Percentiles rank a stretch among this genome's conserved stretches.
Evolutionary conservation across 2,329 filamentous ascomycete species (phyloP).

Genomic region (Dryadomyces quercus-mongolicae): DNA sequence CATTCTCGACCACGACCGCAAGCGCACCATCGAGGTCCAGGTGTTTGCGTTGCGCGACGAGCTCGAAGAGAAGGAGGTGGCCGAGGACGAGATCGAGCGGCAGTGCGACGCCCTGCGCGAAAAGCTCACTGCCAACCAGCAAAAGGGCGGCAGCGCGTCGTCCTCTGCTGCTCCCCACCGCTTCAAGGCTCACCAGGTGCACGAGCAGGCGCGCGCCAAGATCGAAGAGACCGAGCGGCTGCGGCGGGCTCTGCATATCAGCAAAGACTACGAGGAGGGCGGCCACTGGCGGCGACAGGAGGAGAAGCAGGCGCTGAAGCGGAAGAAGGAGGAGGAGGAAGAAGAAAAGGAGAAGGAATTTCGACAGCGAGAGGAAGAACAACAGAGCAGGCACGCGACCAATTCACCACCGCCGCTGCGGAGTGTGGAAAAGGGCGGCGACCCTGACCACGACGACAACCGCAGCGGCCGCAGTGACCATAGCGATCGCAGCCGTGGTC

Average conservation of each 20-base stretch:
- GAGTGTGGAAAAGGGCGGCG: not conserved
- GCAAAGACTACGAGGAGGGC: constrained; percentile 74
- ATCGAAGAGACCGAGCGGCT: constrained; percentile 88
- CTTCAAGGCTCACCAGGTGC: constrained; percentile 86
- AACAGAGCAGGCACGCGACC: not conserved
- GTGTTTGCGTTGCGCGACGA: constrained; percentile 82
- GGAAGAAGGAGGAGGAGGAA: constrained; percentile 17
- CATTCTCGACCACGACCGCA: constrained; percentile 88
- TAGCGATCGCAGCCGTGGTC: not conserved
- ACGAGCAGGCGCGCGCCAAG: constrained; percentile 93
- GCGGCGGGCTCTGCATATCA: constrained; percentile 75
- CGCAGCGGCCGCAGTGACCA: not conserved
- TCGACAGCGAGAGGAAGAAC: not conserved
- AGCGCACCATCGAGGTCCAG: constrained; percentile 83
- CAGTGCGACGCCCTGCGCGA: constrained; percentile 54
- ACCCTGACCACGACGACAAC: not conserved
- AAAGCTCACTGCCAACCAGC: constrained; percentile 38
- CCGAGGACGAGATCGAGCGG: constrained; percentile 82
- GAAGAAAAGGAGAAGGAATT: not conserved
- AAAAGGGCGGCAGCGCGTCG: constrained; percentile 17
- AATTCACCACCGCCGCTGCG: not conserved
- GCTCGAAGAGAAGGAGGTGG: constrained; percentile 79
- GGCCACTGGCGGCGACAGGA: constrained; percentile 78
- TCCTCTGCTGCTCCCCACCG: constrained; percentile 26
- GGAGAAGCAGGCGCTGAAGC: constrained; percentile 39